Evolutionary conservation across 768 basidiomycete genomes (phyloP), one percentile per base, ranked within the genome.

Genomic region (Plicaturopsis crispa): DNA sequence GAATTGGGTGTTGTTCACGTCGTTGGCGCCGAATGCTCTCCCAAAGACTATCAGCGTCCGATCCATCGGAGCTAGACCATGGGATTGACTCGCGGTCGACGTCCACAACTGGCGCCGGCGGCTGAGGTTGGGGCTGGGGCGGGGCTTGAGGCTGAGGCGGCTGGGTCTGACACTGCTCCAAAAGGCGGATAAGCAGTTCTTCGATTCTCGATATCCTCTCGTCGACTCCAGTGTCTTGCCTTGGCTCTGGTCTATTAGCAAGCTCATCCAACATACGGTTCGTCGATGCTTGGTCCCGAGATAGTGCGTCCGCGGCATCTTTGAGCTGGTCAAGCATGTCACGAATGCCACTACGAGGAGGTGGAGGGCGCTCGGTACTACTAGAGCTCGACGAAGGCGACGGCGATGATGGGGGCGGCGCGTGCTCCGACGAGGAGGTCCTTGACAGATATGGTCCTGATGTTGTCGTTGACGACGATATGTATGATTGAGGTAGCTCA

Each of bases 211-310:
- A 72, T 36, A 51, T 65, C 59, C 51, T 72, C 65, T 19, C 50
- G 51, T 16, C 55, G 51, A 28, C 26, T 8, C 26, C 26, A 8
- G 14, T n/a, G n/a, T n/a, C n/a, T n/a, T n/a, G n/a, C n/a, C n/a
- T n/a, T n/a, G n/a, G n/a, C n/a, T 53, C 45, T 32, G 66, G 57
- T 14, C 71, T 67, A 21, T 69, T 65, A 14, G 73, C 70, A 38
- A 91, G 61, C 18, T 79, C 73, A 40, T 83, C 75, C 24, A 92
- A 56, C 42, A 77, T 60, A 21, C 72, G 67, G 36, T 78, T 77
- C 5, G 81, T 72, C 0, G 70, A 61, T 0, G 56, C 49, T 55
- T 93, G 87, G 4, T 71, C 75, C 34, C 83, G 69, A 56, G 74
- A 66, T 16, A 94, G 55, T 6, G 69, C 73, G 7, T 65, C 62